phyloP scores from a whole-genome alignment of 2,329 filamentous ascomycete species.

The Knufia fluminis region DNA sequence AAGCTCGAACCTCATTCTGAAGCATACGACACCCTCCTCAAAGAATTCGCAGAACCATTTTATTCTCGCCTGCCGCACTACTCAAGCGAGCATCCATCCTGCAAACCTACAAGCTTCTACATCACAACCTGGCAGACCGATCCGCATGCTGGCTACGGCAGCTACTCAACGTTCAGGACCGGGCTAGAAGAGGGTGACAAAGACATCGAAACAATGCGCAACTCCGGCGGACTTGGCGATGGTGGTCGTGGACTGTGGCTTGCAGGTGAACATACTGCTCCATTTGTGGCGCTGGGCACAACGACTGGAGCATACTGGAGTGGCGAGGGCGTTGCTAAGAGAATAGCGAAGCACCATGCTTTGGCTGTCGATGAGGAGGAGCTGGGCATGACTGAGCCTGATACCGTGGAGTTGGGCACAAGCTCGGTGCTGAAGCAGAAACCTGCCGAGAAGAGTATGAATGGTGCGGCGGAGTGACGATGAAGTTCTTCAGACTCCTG shows the following conservation, averaged over 20 bases:
- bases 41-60: slow-evolving; percentile 66
- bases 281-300: slow-evolving; percentile 80
- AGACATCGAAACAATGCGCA: slow-evolving; percentile 56
- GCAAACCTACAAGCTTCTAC: slow-evolving; percentile 53
- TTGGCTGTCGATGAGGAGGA: slow-evolving; percentile 6
- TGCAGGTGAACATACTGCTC: slow-evolving; percentile 82
- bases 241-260: slow-evolving; percentile 66
- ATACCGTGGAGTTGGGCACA: neutral
- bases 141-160: slow-evolving; percentile 69
- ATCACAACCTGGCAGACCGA: slow-evolving; percentile 73
- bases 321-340: slow-evolving; percentile 65
- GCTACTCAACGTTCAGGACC: slow-evolving; percentile 77
- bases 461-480: neutral
- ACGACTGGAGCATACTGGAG: slow-evolving; percentile 89
- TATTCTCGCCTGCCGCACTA: slow-evolving; percentile 67
- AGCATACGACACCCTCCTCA: slow-evolving; percentile 47
- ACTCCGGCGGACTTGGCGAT: slow-evolving; percentile 32
- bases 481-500: too few relatives aligned
- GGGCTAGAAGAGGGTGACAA: slow-evolving; percentile 61
- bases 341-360: slow-evolving; percentile 28
- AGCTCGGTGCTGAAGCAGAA: neutral
- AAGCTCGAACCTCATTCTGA: slow-evolving; percentile 31
- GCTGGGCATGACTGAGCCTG: neutral
- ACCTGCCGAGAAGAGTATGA: neutral
- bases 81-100: slow-evolving; percentile 42